Evolutionary conservation across 2,329 filamentous ascomycete species (phyloP).

Genomic region (Ceratocystis lukuohia): DNA sequence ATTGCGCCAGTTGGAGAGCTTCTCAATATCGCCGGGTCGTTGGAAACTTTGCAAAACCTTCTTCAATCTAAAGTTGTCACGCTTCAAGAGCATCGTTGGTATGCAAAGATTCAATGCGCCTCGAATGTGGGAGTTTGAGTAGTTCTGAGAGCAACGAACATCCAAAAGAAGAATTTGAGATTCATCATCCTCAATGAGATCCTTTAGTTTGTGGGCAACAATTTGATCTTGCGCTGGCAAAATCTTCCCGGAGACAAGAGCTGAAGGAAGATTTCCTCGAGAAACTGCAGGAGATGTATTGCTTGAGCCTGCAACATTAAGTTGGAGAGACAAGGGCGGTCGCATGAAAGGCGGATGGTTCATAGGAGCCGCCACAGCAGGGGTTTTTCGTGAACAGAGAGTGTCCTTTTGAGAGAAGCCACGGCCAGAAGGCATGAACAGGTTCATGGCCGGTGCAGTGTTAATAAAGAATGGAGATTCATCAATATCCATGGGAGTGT

Average conservation of each 20-base stretch:
- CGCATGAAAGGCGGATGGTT: background rate
- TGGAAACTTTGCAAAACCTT: slow-evolving; percentile 83
- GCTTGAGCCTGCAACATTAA: slow-evolving; percentile 28
- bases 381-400: background rate
- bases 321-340: slow-evolving; percentile 33
- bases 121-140: slow-evolving; percentile 56
- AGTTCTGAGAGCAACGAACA: slow-evolving; percentile 75
- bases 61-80: slow-evolving; percentile 76
- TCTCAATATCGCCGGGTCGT: slow-evolving; percentile 51
- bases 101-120: slow-evolving; percentile 89
- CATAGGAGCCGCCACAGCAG: background rate
- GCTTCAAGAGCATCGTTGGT: slow-evolving; percentile 82
- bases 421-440: slow-evolving; percentile 6
- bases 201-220: slow-evolving; percentile 39
- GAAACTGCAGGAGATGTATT: slow-evolving; percentile 22
- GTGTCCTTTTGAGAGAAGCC: background rate
- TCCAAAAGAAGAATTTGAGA: slow-evolving; percentile 48
- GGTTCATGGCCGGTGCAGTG: slow-evolving; percentile 32
- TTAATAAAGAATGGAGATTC: slow-evolving; percentile 27
- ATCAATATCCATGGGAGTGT: slow-evolving; percentile 28
- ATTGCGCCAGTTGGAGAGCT: slow-evolving; percentile 63
- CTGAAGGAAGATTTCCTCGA: slow-evolving; percentile 6
- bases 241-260: slow-evolving; percentile 2
- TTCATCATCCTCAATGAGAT: slow-evolving; percentile 36
- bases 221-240: slow-evolving; percentile 35